Percentiles rank a stretch among this genome's conserved stretches.
phyloP scores from a whole-genome alignment of 164 flowering plant species.

The Houttuynia cordata region DNA sequence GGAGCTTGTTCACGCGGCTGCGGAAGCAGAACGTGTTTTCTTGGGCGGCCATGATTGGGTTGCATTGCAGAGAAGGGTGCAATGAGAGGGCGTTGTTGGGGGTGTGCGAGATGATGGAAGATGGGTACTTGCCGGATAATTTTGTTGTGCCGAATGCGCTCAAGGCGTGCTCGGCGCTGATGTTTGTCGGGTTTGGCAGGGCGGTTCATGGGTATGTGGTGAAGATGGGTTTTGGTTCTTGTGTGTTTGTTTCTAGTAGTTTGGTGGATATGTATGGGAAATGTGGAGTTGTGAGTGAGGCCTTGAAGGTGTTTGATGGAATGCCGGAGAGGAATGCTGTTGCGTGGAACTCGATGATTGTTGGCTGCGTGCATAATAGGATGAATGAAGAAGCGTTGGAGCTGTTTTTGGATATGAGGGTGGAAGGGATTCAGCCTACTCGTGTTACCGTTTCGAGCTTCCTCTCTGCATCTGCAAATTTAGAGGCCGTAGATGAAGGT shows the following conservation, averaged over 20 bases:
- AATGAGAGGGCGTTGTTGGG: constrained; percentile 37
- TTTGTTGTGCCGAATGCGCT: constrained; percentile 55
- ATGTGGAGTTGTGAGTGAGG: constrained; percentile 49
- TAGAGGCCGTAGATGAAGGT: constrained; percentile 54
- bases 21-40: constrained; percentile 43
- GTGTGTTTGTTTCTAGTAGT: constrained; percentile 64
- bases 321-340: constrained; percentile 47
- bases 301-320: constrained; percentile 42
- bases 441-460: constrained; percentile 47
- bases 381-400: constrained; percentile 43
- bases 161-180: constrained; percentile 59
- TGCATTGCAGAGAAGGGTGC: constrained; percentile 37
- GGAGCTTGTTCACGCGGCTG: constrained; percentile 24
- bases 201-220: constrained; percentile 61
- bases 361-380: constrained; percentile 54
- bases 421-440: constrained; percentile 45
- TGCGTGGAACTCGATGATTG: constrained; percentile 68
- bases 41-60: constrained; percentile 71
- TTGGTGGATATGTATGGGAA: constrained; percentile 77
- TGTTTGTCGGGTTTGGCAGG: constrained; percentile 35
- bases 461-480: constrained; percentile 58
- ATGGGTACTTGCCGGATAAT: constrained; percentile 51
- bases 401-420: constrained; percentile 52
- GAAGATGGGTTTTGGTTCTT: constrained; percentile 39
- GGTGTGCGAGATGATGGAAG: constrained; percentile 34